Conservation (phyloP, 495 filamentous ascomycete species). For the Diplogelasinospora grovesii region DNA sequence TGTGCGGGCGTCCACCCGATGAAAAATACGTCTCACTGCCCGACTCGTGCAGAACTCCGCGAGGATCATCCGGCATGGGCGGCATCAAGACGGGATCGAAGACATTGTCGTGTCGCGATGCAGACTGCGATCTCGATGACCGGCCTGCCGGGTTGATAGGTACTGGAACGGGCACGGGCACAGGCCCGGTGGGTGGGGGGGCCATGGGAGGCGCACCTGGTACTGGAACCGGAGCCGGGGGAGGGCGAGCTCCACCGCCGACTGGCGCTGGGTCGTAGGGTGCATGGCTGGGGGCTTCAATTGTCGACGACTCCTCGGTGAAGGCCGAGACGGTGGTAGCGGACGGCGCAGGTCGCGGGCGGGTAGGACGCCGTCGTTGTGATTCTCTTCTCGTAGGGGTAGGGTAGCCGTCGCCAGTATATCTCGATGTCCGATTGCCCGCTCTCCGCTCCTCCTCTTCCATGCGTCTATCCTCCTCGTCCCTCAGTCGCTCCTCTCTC, state of each 20-base stretch:
- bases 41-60: constrained; percentile 53
- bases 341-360: constrained; percentile 30
- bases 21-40: constrained; percentile 53
- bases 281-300: constrained; percentile 25
- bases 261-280: constrained; percentile 24
- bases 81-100: constrained; percentile 40
- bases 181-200: constrained; percentile 1
- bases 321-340: constrained; percentile 24
- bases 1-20: constrained; percentile 40
- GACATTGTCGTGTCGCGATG: constrained; percentile 28
- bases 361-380: constrained; percentile 22
- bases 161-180: constrained; percentile 20
- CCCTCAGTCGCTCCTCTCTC: constrained; percentile 58
- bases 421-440: constrained; percentile 34
- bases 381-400: constrained; percentile 48
- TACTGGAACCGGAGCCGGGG: constrained; percentile 32
- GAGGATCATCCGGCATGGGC: constrained; percentile 45
- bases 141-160: constrained; percentile 20
- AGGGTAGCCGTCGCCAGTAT: constrained; percentile 56
- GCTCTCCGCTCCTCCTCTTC: constrained; percentile 39
- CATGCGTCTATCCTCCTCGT: constrained; percentile 57
- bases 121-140: constrained; percentile 22
- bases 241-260: constrained; percentile 4
- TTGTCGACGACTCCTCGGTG: constrained; percentile 36
- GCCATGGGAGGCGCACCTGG: constrained; percentile 31